Percentiles rank a stretch among this genome's conserved stretches.
These are phyloP conservation scores for Endocalyx cinctus DNA, from an alignment of 2,329 filamentous ascomycete genomes.

Conservation along the genomic window DNA sequence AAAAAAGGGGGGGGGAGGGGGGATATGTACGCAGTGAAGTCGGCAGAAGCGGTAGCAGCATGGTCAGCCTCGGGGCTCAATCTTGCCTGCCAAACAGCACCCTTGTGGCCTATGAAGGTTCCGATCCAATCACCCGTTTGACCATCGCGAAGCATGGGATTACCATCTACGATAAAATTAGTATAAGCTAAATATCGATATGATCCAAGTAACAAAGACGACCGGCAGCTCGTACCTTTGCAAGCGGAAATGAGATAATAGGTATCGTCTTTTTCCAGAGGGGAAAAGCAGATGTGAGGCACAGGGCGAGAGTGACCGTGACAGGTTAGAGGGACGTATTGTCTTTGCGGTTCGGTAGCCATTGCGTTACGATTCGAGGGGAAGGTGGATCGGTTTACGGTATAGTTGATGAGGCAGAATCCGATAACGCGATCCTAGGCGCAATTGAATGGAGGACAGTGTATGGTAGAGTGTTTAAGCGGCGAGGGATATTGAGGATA, in stretches of 20 bases:
- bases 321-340: slow-evolving; percentile 85
- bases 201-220: not conserved
- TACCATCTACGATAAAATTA: slow-evolving; percentile 64
- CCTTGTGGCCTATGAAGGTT: slow-evolving; percentile 97
- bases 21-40: slow-evolving; percentile 78
- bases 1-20: slow-evolving; percentile 1
- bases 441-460: no score
- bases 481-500: no score
- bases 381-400: no score
- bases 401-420: no score
- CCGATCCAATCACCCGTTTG: slow-evolving; percentile 97
- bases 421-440: no score
- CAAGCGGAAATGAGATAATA: slow-evolving; percentile 93
- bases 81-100: slow-evolving; percentile 93
- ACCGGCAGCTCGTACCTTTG: slow-evolving; percentile 56
- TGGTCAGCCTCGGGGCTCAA: slow-evolving; percentile 82
- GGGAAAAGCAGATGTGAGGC: slow-evolving; percentile 85
- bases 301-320: slow-evolving; percentile 92
- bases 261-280: slow-evolving; percentile 72
- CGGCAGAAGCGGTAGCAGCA: slow-evolving; percentile 89
- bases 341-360: slow-evolving; percentile 28
- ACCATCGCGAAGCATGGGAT: slow-evolving; percentile 96
- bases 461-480: no score
- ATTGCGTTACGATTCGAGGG: slow-evolving; percentile 8
- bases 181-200: not conserved